phyloP scores from a whole-genome alignment of 768 basidiomycete species.

The Tricholoma furcatifolium region DNA sequence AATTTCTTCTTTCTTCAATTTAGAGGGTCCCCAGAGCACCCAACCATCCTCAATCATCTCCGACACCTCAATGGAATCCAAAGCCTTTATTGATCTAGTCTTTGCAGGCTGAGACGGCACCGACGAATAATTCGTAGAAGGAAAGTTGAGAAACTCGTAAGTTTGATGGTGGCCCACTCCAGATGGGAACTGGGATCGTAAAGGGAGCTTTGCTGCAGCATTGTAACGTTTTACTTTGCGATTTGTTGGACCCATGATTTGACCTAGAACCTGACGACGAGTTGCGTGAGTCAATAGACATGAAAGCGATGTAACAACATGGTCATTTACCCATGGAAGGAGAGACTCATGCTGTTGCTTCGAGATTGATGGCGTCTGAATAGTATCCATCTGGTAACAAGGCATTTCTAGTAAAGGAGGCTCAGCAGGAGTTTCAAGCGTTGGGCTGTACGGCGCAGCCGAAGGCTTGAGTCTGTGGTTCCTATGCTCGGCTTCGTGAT shows the following conservation, averaged over 20 bases:
- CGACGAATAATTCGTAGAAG: slow-evolving; percentile 40
- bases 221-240: slow-evolving; percentile 42
- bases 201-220: slow-evolving; percentile 31
- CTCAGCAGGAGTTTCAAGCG: slow-evolving; percentile 28
- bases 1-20: slow-evolving; percentile 7
- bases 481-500: slow-evolving; percentile 42
- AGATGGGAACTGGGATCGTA: slow-evolving; percentile 27
- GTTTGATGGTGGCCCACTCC: slow-evolving; percentile 26
- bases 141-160: slow-evolving; percentile 50
- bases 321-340: slow-evolving; percentile 48
- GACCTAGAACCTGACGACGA: slow-evolving; percentile 20
- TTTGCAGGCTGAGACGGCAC: slow-evolving; percentile 37
- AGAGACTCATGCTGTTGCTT: slow-evolving; percentile 48
- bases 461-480: slow-evolving; percentile 32
- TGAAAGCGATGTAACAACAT: neutral
- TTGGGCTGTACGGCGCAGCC: slow-evolving; percentile 30
- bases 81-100: slow-evolving; percentile 39
- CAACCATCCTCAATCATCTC: slow-evolving; percentile 46
- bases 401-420: slow-evolving; percentile 43
- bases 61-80: slow-evolving; percentile 49
- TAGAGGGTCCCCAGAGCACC: slow-evolving; percentile 42
- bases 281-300: neutral
- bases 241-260: slow-evolving; percentile 26
- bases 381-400: slow-evolving; percentile 46
- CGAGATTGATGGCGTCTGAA: slow-evolving; percentile 46